Evolutionary conservation across 352 stramenopile species (phyloP).

Genomic region (Phytophthora tentaculata): DNA sequence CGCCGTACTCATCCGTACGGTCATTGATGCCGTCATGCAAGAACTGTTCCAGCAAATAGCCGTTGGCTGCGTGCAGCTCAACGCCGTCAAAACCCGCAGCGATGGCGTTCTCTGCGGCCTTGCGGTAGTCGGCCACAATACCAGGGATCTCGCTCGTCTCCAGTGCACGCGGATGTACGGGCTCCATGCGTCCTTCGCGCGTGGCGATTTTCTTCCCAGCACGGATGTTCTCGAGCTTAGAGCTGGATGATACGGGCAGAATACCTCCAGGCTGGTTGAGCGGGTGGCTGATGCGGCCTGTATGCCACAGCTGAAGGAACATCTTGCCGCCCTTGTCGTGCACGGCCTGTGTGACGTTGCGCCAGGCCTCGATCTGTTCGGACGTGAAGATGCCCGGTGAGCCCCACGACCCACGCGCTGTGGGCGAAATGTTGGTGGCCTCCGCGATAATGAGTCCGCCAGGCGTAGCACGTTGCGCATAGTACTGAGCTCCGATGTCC

Average conservation of each 20-base stretch:
- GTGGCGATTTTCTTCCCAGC: conserved; percentile 51
- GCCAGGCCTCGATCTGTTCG: conserved; percentile 62
- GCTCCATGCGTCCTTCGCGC: conserved; percentile 45
- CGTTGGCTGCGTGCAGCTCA: conserved; percentile 91
- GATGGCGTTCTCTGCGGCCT: conserved; percentile 64
- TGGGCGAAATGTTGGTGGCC: conserved; percentile 40
- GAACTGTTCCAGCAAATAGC: conserved; percentile 94
- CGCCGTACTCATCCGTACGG: conserved; percentile 88
- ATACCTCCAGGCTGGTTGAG: conserved; percentile 64
- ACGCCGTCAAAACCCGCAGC: conserved; percentile 91
- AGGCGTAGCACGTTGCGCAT: conserved; percentile 56
- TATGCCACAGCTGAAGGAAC: conserved; percentile 91
- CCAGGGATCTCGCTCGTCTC: conserved; percentile 77
- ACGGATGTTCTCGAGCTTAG: conserved; percentile 40
- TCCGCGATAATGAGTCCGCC: conserved; percentile 56
- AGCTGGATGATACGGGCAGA: conserved; percentile 65
- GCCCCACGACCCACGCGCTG: conserved; percentile 50
- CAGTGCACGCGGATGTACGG: conserved; percentile 68
- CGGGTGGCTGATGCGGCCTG: conserved; percentile 74
- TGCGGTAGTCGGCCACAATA: conserved; percentile 66
- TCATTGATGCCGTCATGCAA: conserved; percentile 85
- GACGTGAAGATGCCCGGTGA: conserved; percentile 63
- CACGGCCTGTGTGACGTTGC: conserved; percentile 60
- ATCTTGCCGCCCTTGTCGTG: conserved; percentile 82
- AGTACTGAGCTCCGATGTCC: conserved; percentile 59